Base-by-base conservation (phyloP, 148 eudicot species). In the Bassia scoparia region DNA sequence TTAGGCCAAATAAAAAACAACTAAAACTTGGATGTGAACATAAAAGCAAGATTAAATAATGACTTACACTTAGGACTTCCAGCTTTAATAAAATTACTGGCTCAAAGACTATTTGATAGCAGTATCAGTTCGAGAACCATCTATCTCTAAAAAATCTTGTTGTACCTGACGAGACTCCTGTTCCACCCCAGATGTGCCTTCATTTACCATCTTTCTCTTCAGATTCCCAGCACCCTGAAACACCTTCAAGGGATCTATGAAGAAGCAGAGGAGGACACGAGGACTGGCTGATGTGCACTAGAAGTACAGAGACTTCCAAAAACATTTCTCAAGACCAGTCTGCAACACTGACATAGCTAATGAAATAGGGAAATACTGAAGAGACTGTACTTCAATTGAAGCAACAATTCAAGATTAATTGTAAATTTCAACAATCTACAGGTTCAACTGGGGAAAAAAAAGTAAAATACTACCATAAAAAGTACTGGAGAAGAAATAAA, bases 261-360 rank as follows among this genome's bases (percentile, higher is more conserved):
- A 81, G 88, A 85, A 49, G 96, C 93, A 91, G 88, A 74, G 90
- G 97, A 26, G 90, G 86, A 59, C 74, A 74, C 86, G 91, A 49
- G n/a, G n/a, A 84, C 98, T 14, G 78, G 79, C n/a, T 35, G 73
- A 67, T 30, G 81, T 43, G n/a, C 79, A 83, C n/a, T 55, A 16
- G 92, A 81, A 68, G 88, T 92, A 61, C 89, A 93, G 84, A 89
- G 88, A 70, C 87, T 91, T 53, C 98, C 98, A 62, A 91, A 91
- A 56, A 91, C 82, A 70, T 89, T 91, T 93, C 82, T 93, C 95
- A 72, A 88, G 64, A 61, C 97, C 97, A 83, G 89, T 87, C 98
- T 93, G 90, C 89, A 87, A 38, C 33, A 49, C n/a, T 24, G 46
- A 41, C 7, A 69, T 26, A 63, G 33, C 50, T 44, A 61, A 35